Base-by-base conservation (phyloP, 805 yeast genomes). In the Hanseniaspora pseudoguilliermondii region DNA sequence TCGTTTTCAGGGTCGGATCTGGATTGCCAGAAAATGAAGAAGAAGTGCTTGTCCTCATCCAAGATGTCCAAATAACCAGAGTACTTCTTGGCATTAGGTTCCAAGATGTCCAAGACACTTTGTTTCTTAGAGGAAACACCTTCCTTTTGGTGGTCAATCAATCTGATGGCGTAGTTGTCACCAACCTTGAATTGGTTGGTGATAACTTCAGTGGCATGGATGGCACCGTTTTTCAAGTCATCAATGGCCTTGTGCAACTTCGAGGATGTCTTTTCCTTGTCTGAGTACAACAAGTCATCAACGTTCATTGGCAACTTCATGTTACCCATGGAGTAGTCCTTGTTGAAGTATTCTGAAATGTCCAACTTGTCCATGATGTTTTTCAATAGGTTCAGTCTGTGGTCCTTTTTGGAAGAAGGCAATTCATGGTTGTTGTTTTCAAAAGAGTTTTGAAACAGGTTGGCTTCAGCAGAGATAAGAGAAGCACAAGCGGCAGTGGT, bases 1-100 rank as follows among this genome's bases (percentile, higher is more conserved):
- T 87, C 96, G 58, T 76, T 85, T 60, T 72, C 72, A n/a, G 96
- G 95, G 69, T 86, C 90, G 67, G 83, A 84, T 75, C 95, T 80
- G 58, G 91, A 83, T 70, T 88, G 95, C 64, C 88, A 89, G 65
- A 83, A 83, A 90, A 93, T 76, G 65, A 73, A 77, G 73, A 86
- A 87, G 66, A 87, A 82, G 71, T 88, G 96, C 71, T 88, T 88
- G 66, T 87, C 96, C 61, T 82, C 87, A 51, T 83, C 86, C 58
- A 75, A 79, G 52, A 85, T 80, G 69, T 88, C 96, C 66, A 88
- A 78, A 69, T 88, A 88, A 54, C 96, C 96, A 39, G 90, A 75
- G 67, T 79, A 83, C 69, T 88, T 96, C 65, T 83, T 80, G 50
- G 87, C 95, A 44, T 67, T 65, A 10, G 75, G 71, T 71, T 91